Base-by-base conservation (phyloP, 768 basidiomycete genomes). In the Mycena rosella region DNA sequence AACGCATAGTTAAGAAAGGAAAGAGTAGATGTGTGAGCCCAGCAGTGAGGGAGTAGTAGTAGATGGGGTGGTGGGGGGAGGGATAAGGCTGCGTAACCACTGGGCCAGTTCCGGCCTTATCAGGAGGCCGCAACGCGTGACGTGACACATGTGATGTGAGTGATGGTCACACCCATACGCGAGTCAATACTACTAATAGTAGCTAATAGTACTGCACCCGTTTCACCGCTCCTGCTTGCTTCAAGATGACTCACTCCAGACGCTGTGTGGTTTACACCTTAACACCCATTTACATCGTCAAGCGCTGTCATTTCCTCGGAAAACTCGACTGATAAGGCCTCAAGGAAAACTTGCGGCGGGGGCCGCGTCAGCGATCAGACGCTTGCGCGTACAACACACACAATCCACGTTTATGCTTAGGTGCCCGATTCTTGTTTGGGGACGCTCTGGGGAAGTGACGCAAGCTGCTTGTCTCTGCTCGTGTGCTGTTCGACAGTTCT, bases 1-100 rank as follows among this genome's bases (percentile, higher is more conserved):
- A 84, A 75, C 89, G 89, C 91, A 92, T 92, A 64, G 65, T 24
- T 22, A 63, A 65, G 40, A 65, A 67, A 59, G 56, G 57, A 51
- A 45, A 57, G 61, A 56, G 60, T 40, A 56, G 45, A 40, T 15
- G 54, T 52, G 58, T 53, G 57, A 20, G 51, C 65, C 59, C 65
- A 42, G 65, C 42, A 54, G 42, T 53, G 40, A 34, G 53, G 15
- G 15, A 30, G 38, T 32, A 24, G 18, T 24, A 11, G 8, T 8
- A 24, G 9, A 49, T 45, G 49, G 64, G 2, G 34, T 53, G 51
- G 51, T 49, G 51, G 27, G 17, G 20, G 24, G 45, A 47, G 58
- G 13, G 18, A 48, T n/a, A n/a, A n/a, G n/a, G 42, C 44, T 52
- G 56, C 63, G 55, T 36, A 48, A 49, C 44, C 36, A 27, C 26